Evolutionary conservation across 352 stramenopile species (phyloP).

Genomic region (Globisporangium canariense): DNA sequence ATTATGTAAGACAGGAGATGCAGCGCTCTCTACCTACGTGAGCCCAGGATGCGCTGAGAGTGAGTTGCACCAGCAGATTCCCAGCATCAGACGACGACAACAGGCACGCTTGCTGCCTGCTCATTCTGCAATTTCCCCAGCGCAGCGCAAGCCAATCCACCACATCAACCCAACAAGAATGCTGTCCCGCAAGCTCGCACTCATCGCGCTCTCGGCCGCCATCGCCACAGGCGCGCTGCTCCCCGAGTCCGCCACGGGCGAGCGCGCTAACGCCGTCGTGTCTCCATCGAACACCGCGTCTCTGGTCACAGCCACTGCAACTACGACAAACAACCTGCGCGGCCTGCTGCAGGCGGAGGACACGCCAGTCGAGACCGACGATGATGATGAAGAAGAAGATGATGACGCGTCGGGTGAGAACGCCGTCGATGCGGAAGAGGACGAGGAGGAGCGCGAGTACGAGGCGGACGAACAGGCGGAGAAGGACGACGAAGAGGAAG

Average conservation of each 20-base stretch:
- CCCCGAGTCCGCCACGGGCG: background rate
- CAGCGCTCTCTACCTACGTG: background rate
- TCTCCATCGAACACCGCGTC: background rate
- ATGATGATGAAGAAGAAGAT: too few species aligned
- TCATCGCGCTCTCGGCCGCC: constrained; percentile 14
- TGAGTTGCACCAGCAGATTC: background rate
- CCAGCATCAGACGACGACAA: background rate
- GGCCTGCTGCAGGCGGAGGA: constrained; percentile 10
- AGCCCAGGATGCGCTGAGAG: background rate
- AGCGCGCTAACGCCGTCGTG: background rate
- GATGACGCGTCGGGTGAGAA: background rate
- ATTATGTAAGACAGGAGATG: background rate
- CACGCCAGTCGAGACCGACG: background rate
- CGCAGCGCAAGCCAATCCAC: too few species aligned
- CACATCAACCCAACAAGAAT: background rate
- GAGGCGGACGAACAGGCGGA: constrained; percentile 1
- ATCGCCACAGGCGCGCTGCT: constrained; percentile 3
- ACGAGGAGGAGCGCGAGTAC: background rate
- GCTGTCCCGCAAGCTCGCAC: constrained; percentile 10
- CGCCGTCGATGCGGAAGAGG: background rate
- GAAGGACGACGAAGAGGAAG: constrained; percentile 3
- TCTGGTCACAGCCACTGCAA: background rate
- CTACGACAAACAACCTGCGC: constrained; percentile 1
- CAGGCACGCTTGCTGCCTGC: background rate
- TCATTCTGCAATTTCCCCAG: constrained; percentile 10